Base-by-base conservation (phyloP, 257 asterid species). In the Penstemon newberryi region DNA sequence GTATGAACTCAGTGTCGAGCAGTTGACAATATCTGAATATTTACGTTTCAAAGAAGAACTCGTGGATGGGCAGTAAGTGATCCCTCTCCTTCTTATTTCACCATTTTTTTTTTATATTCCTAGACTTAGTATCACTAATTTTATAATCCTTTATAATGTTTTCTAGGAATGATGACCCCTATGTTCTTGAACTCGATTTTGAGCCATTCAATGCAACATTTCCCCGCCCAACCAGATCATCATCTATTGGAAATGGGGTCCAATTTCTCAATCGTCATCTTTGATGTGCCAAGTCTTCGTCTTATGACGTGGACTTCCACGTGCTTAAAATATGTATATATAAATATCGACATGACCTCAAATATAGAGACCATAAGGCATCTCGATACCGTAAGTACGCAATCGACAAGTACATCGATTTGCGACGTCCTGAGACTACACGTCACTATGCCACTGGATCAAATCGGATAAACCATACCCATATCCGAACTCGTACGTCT, bases 211-310 rank as follows among this genome's bases (percentile, higher is more conserved):
- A 87, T 79, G 95, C 90, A 44, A 69, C 91, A 37, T 84, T 94
- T 75, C 98, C 99, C 76, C 96, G 95, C 65, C 96, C 99, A 0
- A 64, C 93, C 19, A 83, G 96, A 37, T 94, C 99, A 0, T 84
- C 99, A 0, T 89, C 86, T 60, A 94, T 94, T 37, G 99, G 99
- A 9, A 94, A 94, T 15, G 99, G 99, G 39, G 99, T 94, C 75
- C 97, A 91, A 65, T 94, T 94, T 84, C 96, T 94, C 70, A 91
- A 94, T 59, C 96, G 96, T 4, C 99, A 91, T 78, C 96, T 94
- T 65, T 94, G n/a, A n/a, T n/a, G n/a, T n/a, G n/a, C n/a, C n/a
- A n/a, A n/a, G n/a, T n/a, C n/a, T n/a, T n/a, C n/a, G n/a, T n/a
- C n/a, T n/a, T n/a, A n/a, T n/a, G n/a, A n/a, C n/a, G n/a, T n/a